These are phyloP conservation scores for Myxozyma neglecta DNA, from an alignment of 805 yeast genomes.

Conservation along the genomic window DNA sequence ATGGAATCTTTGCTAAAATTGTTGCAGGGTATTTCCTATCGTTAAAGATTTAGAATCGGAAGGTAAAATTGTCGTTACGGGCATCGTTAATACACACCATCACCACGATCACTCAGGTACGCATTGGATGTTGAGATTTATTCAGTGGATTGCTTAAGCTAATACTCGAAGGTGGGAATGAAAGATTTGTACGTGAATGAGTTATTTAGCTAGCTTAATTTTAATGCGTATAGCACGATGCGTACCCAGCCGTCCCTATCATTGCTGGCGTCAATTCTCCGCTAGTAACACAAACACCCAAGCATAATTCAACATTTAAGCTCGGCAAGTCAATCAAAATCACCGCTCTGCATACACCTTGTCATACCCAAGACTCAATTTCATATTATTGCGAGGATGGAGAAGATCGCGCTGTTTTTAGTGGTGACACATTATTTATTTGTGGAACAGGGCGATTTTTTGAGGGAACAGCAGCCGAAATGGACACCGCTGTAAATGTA, in stretches of 20 bases:
- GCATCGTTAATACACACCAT: slow-evolving; percentile 93
- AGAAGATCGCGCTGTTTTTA: slow-evolving; percentile 72
- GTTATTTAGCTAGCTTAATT: neutral
- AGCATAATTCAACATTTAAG: slow-evolving; percentile 57
- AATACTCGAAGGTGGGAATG: slow-evolving; percentile 22
- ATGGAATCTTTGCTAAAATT: neutral
- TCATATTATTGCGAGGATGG: slow-evolving; percentile 81
- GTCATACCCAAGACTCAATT: slow-evolving; percentile 95
- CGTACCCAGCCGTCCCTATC: slow-evolving; percentile 55
- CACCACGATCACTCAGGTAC: slow-evolving; percentile 96
- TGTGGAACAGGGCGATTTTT: slow-evolving; percentile 97
- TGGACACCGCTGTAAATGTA: slow-evolving; percentile 67
- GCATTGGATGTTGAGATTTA: slow-evolving; percentile 45
- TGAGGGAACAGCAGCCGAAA: slow-evolving; percentile 82
- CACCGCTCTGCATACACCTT: slow-evolving; percentile 90
- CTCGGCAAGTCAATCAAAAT: slow-evolving; percentile 66
- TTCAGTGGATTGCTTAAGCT: neutral
- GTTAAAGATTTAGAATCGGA: slow-evolving; percentile 42
- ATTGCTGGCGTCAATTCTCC: slow-evolving; percentile 86
- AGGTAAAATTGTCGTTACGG: slow-evolving; percentile 53
- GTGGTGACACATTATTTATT: slow-evolving; percentile 92
- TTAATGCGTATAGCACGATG: slow-evolving; percentile 20
- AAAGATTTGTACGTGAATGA: slow-evolving; percentile 14
- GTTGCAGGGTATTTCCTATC: slow-evolving; percentile 46
- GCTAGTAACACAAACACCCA: slow-evolving; percentile 67